Conservation (phyloP, 192 early-diverging fungal species). For the Rhizophagus prolifer region DNA sequence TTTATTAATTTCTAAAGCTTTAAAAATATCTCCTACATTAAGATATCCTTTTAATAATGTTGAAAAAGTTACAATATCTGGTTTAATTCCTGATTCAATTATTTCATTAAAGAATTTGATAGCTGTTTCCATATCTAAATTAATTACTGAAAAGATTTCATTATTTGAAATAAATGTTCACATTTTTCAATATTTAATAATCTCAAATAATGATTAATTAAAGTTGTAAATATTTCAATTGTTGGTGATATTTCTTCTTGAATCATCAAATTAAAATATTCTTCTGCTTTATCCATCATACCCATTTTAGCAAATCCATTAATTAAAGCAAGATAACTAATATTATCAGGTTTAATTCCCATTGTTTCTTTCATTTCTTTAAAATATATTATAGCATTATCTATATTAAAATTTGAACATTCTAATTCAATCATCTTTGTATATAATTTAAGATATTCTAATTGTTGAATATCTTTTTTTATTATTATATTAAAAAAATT, state of each 20-base stretch:
- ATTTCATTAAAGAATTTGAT: conserved; percentile 37
- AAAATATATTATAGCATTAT: conserved; percentile 15
- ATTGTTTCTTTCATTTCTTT: conserved; percentile 4
- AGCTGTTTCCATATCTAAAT: conserved; percentile 39
- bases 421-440: background rate
- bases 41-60: conserved; percentile 39
- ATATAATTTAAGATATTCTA: background rate
- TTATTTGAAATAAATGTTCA: conserved; percentile 36
- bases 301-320: conserved; percentile 22
- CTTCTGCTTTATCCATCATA: conserved; percentile 32
- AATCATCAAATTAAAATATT: conserved; percentile 36
- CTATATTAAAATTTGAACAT: background rate
- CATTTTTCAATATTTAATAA: conserved; percentile 29
- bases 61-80: conserved; percentile 42
- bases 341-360: conserved; percentile 19
- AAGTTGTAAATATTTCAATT: conserved; percentile 35
- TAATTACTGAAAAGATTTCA: conserved; percentile 34
- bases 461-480: background rate
- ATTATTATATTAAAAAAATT: background rate
- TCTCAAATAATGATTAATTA: conserved; percentile 43
- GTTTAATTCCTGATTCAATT: conserved; percentile 31
- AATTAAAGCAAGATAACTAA: conserved; percentile 36
- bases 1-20: background rate
- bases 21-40: background rate
- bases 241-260: conserved; percentile 23